Evolutionary conservation across 2,329 filamentous ascomycete species (phyloP), one percentile per base, ranked within the genome.

Genomic region (Cladorrhinum sp.): DNA sequence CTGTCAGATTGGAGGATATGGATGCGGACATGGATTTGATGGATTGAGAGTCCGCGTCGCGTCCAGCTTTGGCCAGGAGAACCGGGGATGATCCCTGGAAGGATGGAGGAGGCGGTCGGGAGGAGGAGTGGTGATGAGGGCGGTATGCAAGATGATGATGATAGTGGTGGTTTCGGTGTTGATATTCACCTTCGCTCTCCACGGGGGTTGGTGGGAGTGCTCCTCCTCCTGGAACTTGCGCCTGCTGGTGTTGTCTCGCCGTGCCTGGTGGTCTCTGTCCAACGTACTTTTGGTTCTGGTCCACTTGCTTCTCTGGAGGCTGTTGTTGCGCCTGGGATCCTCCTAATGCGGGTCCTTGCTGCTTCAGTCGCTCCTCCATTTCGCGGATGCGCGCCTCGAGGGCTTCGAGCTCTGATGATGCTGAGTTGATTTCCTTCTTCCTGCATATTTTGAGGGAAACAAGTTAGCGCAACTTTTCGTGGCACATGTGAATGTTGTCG

Each of bases 311-410:
- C 32, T 69, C 70, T 48, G 69, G 62, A 12, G 68, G 56, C 22
- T 67, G 64, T 22, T 54, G 52, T 23, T 38, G 27, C 32, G 10
- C n/a, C 22, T 32, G 68, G 65, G 25, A 64, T 62, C 10, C 52
- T 63, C 50, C 25, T 50, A n/a, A 58, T 62, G 61, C 24, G 60
- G 24, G 49, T 16, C 38, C 50, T 62, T 74, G 62, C 78, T 74
- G 62, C 78, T 79, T 84, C 57, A 98, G 82, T 50, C 89, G 88
- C 67, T 89, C 83, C 76, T 97, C 93, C 76, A 95, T 92, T 70
- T 92, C 92, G 68, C 86, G 88, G 68, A 98, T 85, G 68, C 87
- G 88, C 56, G 86, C 86, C 77, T 97, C 92, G 70, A 98, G 87
- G 59, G 88, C 86, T 75, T 96, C 88, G 67, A 98, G 88, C 76